A percentile compares a stretch with the other conserved stretches of the same genome.
phyloP scores from a whole-genome alignment of 257 asterid genomes.

The Gentiana macrophylla region DNA sequence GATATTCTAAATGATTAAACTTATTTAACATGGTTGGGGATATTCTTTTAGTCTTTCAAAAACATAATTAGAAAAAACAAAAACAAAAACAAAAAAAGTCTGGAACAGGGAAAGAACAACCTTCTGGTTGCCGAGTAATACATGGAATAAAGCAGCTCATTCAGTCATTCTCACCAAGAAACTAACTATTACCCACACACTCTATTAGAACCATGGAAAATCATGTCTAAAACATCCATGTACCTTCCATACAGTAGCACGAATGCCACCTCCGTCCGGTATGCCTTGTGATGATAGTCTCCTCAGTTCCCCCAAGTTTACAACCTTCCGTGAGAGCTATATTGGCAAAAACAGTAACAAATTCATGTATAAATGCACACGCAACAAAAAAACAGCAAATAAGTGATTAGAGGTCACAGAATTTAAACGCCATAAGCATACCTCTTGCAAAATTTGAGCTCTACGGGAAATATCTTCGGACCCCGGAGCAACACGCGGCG shows the following conservation, averaged over 20 bases:
- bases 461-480: slow-evolving; percentile 52
- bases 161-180: no score
- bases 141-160: no score
- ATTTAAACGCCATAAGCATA: slow-evolving; percentile 5
- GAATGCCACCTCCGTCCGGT: slow-evolving; percentile 88
- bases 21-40: no score
- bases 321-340: slow-evolving; percentile 72
- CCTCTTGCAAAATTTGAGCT: slow-evolving; percentile 72
- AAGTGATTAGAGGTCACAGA: not conserved
- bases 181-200: no score
- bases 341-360: not conserved
- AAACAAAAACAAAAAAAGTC: no score
- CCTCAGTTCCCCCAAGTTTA: slow-evolving; percentile 74
- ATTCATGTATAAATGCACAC: not conserved
- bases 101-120: no score
- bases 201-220: not conserved
- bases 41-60: no score
- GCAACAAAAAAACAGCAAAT: not conserved
- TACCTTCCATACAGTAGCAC: slow-evolving; percentile 94
- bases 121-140: no score
- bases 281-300: slow-evolving; percentile 76
- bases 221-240: not conserved
- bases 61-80: no score
- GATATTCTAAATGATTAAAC: no score
- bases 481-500: slow-evolving; percentile 20